A percentile compares a stretch with the other conserved stretches of the same genome.
Evolutionary conservation across 2,329 filamentous ascomycete species (phyloP).

Genomic region (Monosporascus sp.): DNA sequence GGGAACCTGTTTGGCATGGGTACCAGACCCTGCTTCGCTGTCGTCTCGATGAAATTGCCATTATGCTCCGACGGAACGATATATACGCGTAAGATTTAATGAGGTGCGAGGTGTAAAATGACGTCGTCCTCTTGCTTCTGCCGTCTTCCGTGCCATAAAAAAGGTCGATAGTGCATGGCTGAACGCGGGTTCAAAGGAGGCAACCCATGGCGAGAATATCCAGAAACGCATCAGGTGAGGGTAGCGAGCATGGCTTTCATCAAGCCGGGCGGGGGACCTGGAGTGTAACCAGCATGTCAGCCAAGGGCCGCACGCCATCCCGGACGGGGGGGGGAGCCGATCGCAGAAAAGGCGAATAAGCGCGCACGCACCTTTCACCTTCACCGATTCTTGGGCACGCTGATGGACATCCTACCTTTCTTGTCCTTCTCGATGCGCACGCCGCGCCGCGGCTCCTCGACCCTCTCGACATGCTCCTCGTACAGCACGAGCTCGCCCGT

Average conservation of each 20-base stretch:
- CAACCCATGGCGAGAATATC: neutral
- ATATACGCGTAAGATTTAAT: too few relatives aligned
- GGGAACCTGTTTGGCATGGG: too few relatives aligned
- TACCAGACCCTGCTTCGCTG: too few relatives aligned
- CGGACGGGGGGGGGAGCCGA: conserved; percentile 10
- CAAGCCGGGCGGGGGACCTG: conserved; percentile 59
- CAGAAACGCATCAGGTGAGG: conserved; percentile 46
- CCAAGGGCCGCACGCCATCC: neutral
- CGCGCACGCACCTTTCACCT: conserved; percentile 39
- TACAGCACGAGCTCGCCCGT: conserved; percentile 61
- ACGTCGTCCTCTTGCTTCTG: too few relatives aligned
- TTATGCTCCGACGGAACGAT: too few relatives aligned
- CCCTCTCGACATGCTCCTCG: conserved; percentile 52
- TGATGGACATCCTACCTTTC: conserved; percentile 93
- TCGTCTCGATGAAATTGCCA: too few relatives aligned
- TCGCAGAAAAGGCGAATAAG: conserved; percentile 10
- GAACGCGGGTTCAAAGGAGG: too few relatives aligned
- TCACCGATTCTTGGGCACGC: conserved; percentile 63
- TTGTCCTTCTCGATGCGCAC: conserved; percentile 79
- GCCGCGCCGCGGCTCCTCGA: conserved; percentile 49
- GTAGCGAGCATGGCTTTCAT: conserved; percentile 68
- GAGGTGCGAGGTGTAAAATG: too few relatives aligned
- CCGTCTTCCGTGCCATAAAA: too few relatives aligned
- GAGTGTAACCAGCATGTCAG: conserved; percentile 16
- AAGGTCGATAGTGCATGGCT: too few relatives aligned